phyloP scores from a whole-genome alignment of 2,329 filamentous ascomycete species.

The Pyricularia sp. region DNA sequence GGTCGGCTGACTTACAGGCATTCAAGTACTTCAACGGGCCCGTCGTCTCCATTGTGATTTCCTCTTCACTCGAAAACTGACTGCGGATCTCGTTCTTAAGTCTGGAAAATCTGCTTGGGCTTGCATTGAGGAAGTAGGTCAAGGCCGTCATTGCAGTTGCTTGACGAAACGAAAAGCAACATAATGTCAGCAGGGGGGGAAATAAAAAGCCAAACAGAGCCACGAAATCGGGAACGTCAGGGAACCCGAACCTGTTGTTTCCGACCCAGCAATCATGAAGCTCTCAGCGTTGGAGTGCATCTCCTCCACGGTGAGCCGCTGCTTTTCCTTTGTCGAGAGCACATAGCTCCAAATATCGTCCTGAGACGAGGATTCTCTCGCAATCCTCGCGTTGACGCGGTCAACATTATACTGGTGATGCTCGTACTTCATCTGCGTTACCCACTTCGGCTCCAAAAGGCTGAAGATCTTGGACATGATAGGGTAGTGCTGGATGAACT shows the following conservation, averaged over 20 bases:
- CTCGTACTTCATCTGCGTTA: background rate
- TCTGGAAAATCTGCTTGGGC: slow-evolving; percentile 14
- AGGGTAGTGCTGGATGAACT: slow-evolving; percentile 3
- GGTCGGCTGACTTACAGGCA: slow-evolving; percentile 13
- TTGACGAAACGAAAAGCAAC: background rate
- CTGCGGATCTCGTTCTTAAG: slow-evolving; percentile 12
- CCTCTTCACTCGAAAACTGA: slow-evolving; percentile 13
- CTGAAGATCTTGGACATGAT: background rate
- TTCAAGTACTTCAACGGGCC: slow-evolving; percentile 15
- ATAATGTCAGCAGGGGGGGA: background rate
- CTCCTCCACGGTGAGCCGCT: background rate
- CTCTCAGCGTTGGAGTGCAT: slow-evolving; percentile 7
- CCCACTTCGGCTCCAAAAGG: background rate
- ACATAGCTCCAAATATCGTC: slow-evolving; percentile 12
- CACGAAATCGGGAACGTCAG: background rate
- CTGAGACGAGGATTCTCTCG: slow-evolving; percentile 1
- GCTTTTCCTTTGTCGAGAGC: background rate
- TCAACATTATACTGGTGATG: background rate
- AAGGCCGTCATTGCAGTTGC: slow-evolving; percentile 11
- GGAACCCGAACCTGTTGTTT: slow-evolving; percentile 35
- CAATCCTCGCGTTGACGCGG: slow-evolving; percentile 2
- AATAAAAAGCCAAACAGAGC: background rate
- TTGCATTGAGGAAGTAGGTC: slow-evolving; percentile 20
- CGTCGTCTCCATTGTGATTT: slow-evolving; percentile 15
- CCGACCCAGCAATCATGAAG: slow-evolving; percentile 28